Base-by-base conservation (phyloP, 306 rosid genomes). In the Castanea mollissima region DNA sequence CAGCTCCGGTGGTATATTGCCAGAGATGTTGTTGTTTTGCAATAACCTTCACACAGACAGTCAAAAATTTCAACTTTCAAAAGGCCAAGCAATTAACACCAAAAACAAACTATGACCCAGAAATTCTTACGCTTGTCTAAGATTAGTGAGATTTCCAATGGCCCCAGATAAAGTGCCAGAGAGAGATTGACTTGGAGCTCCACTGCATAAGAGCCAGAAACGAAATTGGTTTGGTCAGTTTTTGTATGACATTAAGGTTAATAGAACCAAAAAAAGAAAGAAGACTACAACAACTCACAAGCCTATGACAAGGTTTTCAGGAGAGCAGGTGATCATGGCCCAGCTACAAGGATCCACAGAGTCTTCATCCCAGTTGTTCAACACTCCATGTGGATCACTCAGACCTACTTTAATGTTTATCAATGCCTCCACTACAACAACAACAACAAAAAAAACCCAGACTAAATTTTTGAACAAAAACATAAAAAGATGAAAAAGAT, bases 311-410 rank as follows among this genome's bases (percentile, higher is more conserved):
- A 81, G 83, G 62, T 55, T 85, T 38, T 95, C 99, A 25, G 94
- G 63, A 3, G 98, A 92, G 78, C 99, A 95, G 44, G 98, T 92
- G 73, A 92, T 91, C 98, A 95, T 92, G 62, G 96, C 82, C 98
- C 98, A 92, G 67, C 97, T 95, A 78, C 99, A 95, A 72, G 99
- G 97, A 84, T 95, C 99, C 5, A 95, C 99, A 2, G 99, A 95
- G 87, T 81, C 88, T 72, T 81, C 94, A 59, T 95, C 99, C 99
- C 99, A 95, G 87, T 91, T 90, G 84, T 69, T 88, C 62, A 95
- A 76, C 6, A 88, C 96, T 21, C 89, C 92, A 80, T 92, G 97
- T 0, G 98, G 99, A 80, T 95, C 99, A 77, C 80, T 74, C 63
- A 95, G 84, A 55, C 75, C 67, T 5, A 3, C 49, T 58, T 78